Conservation (phyloP, 345 rosid species). For the Salix caprea region DNA sequence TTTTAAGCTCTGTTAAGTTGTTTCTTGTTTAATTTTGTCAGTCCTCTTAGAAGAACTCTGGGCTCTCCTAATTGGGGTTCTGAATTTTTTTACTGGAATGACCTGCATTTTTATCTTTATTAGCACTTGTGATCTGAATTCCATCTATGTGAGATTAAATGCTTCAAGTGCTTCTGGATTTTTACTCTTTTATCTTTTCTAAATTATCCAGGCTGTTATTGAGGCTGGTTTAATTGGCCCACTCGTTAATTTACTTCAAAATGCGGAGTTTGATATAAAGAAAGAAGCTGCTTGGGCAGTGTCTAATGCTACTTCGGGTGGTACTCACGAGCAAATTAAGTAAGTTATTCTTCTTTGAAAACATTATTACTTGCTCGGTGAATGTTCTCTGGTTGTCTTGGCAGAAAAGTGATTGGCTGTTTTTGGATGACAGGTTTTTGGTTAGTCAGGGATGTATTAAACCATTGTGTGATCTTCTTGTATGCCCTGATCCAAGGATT, state of each 20-base stretch:
- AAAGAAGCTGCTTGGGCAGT: constrained; percentile 36
- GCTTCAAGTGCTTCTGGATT: neutral
- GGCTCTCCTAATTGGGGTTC: too few species aligned
- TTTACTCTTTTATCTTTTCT: neutral
- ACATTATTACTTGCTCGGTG: neutral
- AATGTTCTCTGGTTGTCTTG: neutral
- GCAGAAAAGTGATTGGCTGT: neutral
- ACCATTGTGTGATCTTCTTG: constrained; percentile 30
- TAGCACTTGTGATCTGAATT: neutral
- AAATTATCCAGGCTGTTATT: constrained; percentile 19
- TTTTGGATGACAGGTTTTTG: constrained; percentile 15
- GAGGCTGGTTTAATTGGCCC: constrained; percentile 21
- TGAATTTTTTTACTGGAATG: neutral
- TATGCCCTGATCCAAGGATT: constrained; percentile 31
- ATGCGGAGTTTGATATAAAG: constrained; percentile 31
- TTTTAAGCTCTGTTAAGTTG: neutral
- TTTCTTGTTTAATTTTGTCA: neutral
- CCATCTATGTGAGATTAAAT: neutral
- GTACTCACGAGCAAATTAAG: constrained; percentile 21
- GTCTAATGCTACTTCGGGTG: constrained; percentile 31
- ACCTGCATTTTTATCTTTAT: neutral
- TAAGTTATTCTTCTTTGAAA: neutral
- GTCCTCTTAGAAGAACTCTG: neutral
- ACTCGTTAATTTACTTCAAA: constrained; percentile 19
- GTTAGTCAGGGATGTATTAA: constrained; percentile 27